Percentiles rank a stretch among this genome's conserved stretches.
Evolutionary conservation across 352 stramenopile genomes (phyloP).

Genomic region (Pythium dissimile): DNA sequence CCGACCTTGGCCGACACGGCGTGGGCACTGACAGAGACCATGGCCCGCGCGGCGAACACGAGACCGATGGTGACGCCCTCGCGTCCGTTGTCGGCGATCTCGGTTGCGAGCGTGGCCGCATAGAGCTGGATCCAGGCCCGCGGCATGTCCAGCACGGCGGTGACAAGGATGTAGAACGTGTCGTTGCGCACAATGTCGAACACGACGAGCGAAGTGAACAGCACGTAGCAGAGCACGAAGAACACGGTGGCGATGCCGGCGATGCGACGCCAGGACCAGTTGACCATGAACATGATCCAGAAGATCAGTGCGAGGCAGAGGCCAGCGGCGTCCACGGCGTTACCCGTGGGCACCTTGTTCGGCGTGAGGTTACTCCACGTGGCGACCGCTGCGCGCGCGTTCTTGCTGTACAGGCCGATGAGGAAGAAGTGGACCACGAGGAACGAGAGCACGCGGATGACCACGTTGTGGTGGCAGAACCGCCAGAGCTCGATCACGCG

Average conservation of each 20-base stretch:
- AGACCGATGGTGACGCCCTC: constrained; percentile 54
- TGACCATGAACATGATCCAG: constrained; percentile 38
- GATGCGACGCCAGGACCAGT: constrained; percentile 36
- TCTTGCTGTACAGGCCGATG: constrained; percentile 36
- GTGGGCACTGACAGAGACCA: constrained; percentile 30
- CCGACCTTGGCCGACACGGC: constrained; percentile 30
- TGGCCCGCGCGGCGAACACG: constrained; percentile 41
- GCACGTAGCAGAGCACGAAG: constrained; percentile 26
- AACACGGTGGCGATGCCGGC: constrained; percentile 26
- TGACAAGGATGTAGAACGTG: constrained; percentile 41
- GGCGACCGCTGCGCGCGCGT: constrained; percentile 27
- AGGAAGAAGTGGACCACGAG: constrained; percentile 37
- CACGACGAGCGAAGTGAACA: constrained; percentile 33
- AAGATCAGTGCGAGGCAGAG: constrained; percentile 34
- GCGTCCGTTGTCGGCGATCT: constrained; percentile 47
- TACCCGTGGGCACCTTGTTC: constrained; percentile 11
- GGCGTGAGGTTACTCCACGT: constrained; percentile 34
- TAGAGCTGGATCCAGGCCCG: constrained; percentile 41
- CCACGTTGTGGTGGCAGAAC: constrained; percentile 51
- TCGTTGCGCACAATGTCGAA: constrained; percentile 32
- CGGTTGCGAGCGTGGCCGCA: constrained; percentile 36
- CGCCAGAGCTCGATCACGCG: constrained; percentile 42
- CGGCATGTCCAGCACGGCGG: constrained; percentile 30
- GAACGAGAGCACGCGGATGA: constrained; percentile 50
- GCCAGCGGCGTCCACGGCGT: constrained; percentile 28